phyloP scores from a whole-genome alignment of 192 early-diverging fungal species.

The Rhizophagus clarus region DNA sequence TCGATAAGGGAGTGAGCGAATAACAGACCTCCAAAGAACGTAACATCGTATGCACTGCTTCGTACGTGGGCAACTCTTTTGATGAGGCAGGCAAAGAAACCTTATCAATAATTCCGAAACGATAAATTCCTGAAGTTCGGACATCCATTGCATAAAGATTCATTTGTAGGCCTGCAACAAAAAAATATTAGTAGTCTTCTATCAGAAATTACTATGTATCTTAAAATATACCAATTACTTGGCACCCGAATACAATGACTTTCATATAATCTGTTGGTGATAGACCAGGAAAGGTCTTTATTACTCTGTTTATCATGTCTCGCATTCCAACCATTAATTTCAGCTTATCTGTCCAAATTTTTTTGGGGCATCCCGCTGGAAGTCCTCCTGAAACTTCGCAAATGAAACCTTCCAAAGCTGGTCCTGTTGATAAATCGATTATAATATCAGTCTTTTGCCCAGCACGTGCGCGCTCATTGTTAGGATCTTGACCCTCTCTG shows the following conservation, averaged over 20 bases:
- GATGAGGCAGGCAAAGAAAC: slow-evolving; percentile 22
- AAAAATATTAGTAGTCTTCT: slow-evolving; percentile 15
- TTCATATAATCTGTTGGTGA: slow-evolving; percentile 23
- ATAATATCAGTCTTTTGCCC: slow-evolving; percentile 22
- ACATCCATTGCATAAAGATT: slow-evolving; percentile 33
- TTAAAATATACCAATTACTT: slow-evolving; percentile 26
- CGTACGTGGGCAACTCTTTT: slow-evolving; percentile 11
- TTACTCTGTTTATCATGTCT: slow-evolving; percentile 31
- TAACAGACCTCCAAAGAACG: slow-evolving; percentile 28
- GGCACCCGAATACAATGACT: slow-evolving; percentile 29
- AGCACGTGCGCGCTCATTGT: neutral
- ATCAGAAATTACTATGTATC: slow-evolving; percentile 9
- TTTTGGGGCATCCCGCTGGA: slow-evolving; percentile 21
- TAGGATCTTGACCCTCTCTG: slow-evolving; percentile 12
- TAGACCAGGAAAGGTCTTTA: slow-evolving; percentile 25
- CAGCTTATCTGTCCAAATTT: slow-evolving; percentile 27
- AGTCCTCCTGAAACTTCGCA: slow-evolving; percentile 29
- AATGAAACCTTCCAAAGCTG: slow-evolving; percentile 27
- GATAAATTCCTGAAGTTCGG: slow-evolving; percentile 16
- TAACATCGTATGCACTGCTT: slow-evolving; percentile 25
- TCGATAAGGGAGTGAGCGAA: neutral
- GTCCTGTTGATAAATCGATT: slow-evolving; percentile 22
- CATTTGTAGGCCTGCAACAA: slow-evolving; percentile 22
- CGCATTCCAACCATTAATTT: slow-evolving; percentile 26
- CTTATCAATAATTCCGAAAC: slow-evolving; percentile 26